Evolutionary conservation across 495 filamentous ascomycete genomes (phyloP), one percentile per base, ranked within the genome.

Genomic region (Neurospora tetraspora): DNA sequence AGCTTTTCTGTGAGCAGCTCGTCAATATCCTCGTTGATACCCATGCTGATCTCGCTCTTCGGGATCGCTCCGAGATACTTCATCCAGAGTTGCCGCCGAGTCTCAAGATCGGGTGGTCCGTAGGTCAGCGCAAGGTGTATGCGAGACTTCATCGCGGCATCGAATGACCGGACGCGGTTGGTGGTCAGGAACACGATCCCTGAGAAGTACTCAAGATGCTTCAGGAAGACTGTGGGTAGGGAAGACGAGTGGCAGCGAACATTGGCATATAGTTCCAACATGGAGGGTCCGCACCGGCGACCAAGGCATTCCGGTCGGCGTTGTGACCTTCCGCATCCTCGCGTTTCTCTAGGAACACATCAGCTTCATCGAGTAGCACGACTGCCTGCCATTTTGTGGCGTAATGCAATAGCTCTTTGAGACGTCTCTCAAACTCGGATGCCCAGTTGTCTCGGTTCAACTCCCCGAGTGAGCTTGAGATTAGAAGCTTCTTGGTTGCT

Each of bases 321-420:
- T 71, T 65, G 59, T 71, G 14, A 5, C 71, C 71, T n/a, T 16
- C 36, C 1, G 65, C 36, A 10, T 69, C 71, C 0, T 39, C 38
- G 38, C 73, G 70, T 3, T 70, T 70, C 73, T 74, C 73, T 8
- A 70, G 43, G 37, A 74, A 71, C 5, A 89, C 86, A 73, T 91
- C 87, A 20, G 88, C 87, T 76, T 93, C 89, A 14, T 74, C 73
- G 0, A 92, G 85, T 1, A 93, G 84, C 0, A 92, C 82, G 11
- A 92, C 86, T 5, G 93, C 93, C 23, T 91, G 92, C 93, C 93
- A 96, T 11, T 86, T 88, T 75, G 94, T 92, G 5, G 91, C 91
- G 71, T 96, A 92, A 73, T 95, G 92, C 45, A 96, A 85, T 68
- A 96, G 91, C 75, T 91, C 90, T 73, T 90, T 91, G 31, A 97